Evolutionary conservation across 768 basidiomycete species (phyloP).

Genomic region (Rhodotorula paludigena): DNA sequence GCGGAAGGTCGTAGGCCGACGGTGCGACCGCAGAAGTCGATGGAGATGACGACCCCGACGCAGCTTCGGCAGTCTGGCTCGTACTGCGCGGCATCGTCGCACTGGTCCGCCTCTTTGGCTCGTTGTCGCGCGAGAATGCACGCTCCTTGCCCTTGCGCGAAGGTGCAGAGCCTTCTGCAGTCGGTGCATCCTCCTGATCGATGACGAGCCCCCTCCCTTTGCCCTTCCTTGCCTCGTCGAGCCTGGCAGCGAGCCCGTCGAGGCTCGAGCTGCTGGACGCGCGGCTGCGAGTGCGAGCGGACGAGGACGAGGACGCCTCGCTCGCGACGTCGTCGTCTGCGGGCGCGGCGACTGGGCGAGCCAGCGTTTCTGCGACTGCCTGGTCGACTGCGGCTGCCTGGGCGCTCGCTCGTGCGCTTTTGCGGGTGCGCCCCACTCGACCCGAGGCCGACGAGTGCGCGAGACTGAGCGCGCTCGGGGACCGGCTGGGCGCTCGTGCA

Average conservation of each 20-base stretch:
- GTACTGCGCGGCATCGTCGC: too few relatives aligned
- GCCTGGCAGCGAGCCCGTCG: slow-evolving; percentile 14
- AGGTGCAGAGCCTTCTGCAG: not conserved
- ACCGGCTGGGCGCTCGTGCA: not conserved
- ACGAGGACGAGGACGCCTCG: not conserved
- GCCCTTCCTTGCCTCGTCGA: slow-evolving; percentile 4
- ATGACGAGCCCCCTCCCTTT: not conserved
- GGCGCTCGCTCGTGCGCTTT: too few relatives aligned
- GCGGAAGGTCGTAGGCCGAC: not conserved
- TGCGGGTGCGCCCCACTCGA: not conserved
- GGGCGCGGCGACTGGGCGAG: too few relatives aligned
- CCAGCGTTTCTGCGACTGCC: too few relatives aligned
- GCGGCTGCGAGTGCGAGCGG: not conserved
- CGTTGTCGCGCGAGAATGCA: too few relatives aligned
- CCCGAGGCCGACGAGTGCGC: not conserved
- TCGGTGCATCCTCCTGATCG: not conserved
- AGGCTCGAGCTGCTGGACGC: slow-evolving; percentile 15
- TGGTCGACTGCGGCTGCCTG: too few relatives aligned
- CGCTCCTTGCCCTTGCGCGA: not conserved
- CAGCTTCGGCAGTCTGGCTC: too few relatives aligned
- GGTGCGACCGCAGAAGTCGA: not conserved
- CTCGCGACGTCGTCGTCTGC: not conserved
- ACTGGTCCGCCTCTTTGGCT: too few relatives aligned
- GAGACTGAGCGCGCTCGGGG: too few relatives aligned
- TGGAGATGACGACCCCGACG: too few relatives aligned